Base-by-base conservation (phyloP, 129 eudicot species). In the Ambrosia trifida region DNA sequence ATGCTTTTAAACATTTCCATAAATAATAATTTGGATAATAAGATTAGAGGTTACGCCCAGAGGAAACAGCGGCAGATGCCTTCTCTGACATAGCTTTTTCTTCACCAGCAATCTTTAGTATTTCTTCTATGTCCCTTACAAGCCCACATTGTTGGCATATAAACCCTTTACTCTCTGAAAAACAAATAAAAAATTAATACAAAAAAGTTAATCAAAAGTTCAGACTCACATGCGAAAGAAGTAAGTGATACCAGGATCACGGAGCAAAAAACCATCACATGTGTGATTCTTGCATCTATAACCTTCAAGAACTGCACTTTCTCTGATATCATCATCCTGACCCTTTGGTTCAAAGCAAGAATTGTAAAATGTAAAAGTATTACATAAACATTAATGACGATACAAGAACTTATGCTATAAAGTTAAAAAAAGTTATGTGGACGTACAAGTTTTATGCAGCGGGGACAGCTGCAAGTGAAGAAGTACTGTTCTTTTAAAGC, bases 291-390 rank as follows among this genome's bases (percentile, higher is more conserved):
- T 80, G 85, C 99, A 95, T 71, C 89, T 77, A 76, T 95, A 95
- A 61, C 99, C 97, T 81, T 95, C 99, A 64, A 90, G 80, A 74
- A 86, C 53, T 64, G 99, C 93, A 83, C 99, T 95, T 85, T 95
- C 97, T 84, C 73, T 64, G 54, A 95, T 86, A 80, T 95, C 99
- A 54, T 86, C 96, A 71, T 32, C 5, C 72, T 90, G 84, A 53
- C 97, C 97, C 97, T 95, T 75, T 43, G 78, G 65, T 32, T 65
- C 18, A 49, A 32, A 62, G 71, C 38, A 45, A 74, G 28, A 47
- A 75, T 32, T 56, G 58, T 59, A 31, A 59, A 19, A 20, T 10
- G 68, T 63, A 79, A 0, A 66, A 36, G 18, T 54, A 52, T 38
- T 35, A 76, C 61, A 67, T 41, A 2, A 40, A 61, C 63, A 71